Evolutionary conservation across 441 rosid species (phyloP).

Genomic region (Macaranga tanarius): DNA sequence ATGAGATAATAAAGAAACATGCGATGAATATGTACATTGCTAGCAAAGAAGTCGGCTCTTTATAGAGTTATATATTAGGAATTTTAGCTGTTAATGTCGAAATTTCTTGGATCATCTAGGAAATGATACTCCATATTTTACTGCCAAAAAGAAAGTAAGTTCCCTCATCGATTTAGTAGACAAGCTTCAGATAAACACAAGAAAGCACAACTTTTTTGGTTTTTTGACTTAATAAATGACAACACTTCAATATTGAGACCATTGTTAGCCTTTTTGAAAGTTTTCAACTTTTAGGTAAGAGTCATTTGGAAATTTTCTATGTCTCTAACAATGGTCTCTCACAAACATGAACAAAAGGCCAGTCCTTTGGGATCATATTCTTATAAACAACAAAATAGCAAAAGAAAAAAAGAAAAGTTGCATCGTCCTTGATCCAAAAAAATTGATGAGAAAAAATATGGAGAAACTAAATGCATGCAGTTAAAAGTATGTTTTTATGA

Average conservation of each 20-base stretch:
- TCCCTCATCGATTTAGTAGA: neutral
- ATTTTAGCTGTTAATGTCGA: constrained; percentile 60
- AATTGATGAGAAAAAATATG: neutral
- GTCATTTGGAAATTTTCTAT: neutral
- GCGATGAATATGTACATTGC: constrained; percentile 37
- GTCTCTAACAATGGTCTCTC: too few relatives aligned
- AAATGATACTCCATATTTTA: constrained; percentile 84
- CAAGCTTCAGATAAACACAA: neutral
- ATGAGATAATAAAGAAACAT: constrained; percentile 21
- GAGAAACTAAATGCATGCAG: neutral
- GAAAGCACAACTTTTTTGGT: neutral
- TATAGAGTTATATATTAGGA: constrained; percentile 16
- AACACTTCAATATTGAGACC: too few relatives aligned
- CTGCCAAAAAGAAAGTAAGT: constrained; percentile 45
- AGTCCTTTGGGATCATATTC: neutral
- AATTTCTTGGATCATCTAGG: constrained; percentile 92
- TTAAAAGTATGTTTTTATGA: neutral
- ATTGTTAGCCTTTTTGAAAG: neutral
- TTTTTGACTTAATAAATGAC: too few relatives aligned
- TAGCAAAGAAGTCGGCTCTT: constrained; percentile 19
- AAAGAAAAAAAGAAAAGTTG: too few relatives aligned
- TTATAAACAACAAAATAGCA: neutral
- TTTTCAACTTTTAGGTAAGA: neutral
- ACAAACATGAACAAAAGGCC: neutral
- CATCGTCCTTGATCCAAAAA: neutral